Evolutionary conservation across 1,139 yeast species (phyloP), one percentile per base, ranked within the genome.

Genomic region (Yamadazyma pseudoaaseri): DNA sequence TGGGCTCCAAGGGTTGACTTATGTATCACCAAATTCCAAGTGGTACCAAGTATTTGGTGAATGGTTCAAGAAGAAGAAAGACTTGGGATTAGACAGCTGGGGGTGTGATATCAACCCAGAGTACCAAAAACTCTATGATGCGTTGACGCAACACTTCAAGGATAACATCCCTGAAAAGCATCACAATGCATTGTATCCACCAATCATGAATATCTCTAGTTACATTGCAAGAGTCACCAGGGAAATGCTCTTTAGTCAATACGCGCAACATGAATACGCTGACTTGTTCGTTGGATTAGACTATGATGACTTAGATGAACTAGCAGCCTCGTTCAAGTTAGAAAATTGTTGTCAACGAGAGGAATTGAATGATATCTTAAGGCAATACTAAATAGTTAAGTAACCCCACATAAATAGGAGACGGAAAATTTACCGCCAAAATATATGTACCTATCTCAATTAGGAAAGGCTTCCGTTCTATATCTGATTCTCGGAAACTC

Each of bases 1-100:
- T 48, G 75, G 75, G 2, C 67, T 54, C 48, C 75, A 70, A 52
- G 76, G 73, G 2, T 50, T 70, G 39, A 62, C 71, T 17, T 68
- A 59, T 40, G 73, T 67, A 13, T 49, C 61, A 6, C 71, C 73
- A 12, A 45, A 60, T 16, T 63, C 73, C 34, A 58, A 62, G 39
- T 67, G 70, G 63, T 66, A 50, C 46, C 38, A 58, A 39, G 52
- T 68, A 3, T 60, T 70, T 33, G 69, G 69, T 7, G 49, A 54
- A 27, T 68, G 60, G 56, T 52, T 70, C 31, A 45, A 47, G 35
- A 68, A 66, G 52, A 70, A 69, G 54, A 58, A 61, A 45, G 47
- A 52, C 22, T 52, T 70, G 29, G 76, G 74, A 16, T 55, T 69
- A 42, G 76, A 70, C 48, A 54, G 57, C 46, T 70, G 76, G 76